phyloP scores from a whole-genome alignment of 176 grass and related monocot species.

The Bonia amplexicaulis region DNA sequence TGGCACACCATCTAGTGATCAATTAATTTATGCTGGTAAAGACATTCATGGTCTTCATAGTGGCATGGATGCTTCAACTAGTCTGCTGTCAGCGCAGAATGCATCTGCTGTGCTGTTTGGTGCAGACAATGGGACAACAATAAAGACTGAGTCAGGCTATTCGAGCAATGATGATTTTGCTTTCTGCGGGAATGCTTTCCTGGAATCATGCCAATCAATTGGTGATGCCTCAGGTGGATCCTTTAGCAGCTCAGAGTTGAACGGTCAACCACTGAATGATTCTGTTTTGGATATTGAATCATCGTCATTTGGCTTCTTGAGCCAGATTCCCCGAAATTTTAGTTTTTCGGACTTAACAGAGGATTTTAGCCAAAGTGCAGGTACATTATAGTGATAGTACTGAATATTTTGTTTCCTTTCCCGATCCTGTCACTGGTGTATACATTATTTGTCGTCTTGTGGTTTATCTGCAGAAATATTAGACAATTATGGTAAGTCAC shows the following conservation, averaged over 20 bases:
- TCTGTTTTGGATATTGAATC: constrained; percentile 78
- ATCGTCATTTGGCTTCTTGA: constrained; percentile 70
- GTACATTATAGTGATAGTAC: constrained; percentile 31
- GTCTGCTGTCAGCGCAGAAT: constrained; percentile 48
- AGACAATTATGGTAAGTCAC: constrained; percentile 69
- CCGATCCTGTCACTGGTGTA: neutral
- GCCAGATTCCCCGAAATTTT: constrained; percentile 80
- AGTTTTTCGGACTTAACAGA: constrained; percentile 85
- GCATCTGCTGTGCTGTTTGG: constrained; percentile 47
- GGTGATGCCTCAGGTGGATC: constrained; percentile 86
- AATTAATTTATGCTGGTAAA: constrained; percentile 59
- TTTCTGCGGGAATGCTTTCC: constrained; percentile 66
- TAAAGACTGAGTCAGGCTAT: constrained; percentile 85
- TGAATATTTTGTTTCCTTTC: neutral
- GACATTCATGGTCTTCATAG: constrained; percentile 48
- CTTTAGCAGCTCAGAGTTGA: constrained; percentile 87
- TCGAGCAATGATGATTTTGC: constrained; percentile 72
- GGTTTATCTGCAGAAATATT: constrained; percentile 56
- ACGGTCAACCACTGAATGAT: constrained; percentile 69
- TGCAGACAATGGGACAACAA: constrained; percentile 48
- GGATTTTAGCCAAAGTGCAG: constrained; percentile 78
- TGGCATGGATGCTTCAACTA: constrained; percentile 41
- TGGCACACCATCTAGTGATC: constrained; percentile 41
- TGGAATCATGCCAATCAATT: constrained; percentile 75
- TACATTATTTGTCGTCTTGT: constrained; percentile 13